A percentile compares a stretch with the other conserved stretches of the same genome.
Conservation (phyloP, 306 rosid genomes). For the Biancaea sappan region DNA sequence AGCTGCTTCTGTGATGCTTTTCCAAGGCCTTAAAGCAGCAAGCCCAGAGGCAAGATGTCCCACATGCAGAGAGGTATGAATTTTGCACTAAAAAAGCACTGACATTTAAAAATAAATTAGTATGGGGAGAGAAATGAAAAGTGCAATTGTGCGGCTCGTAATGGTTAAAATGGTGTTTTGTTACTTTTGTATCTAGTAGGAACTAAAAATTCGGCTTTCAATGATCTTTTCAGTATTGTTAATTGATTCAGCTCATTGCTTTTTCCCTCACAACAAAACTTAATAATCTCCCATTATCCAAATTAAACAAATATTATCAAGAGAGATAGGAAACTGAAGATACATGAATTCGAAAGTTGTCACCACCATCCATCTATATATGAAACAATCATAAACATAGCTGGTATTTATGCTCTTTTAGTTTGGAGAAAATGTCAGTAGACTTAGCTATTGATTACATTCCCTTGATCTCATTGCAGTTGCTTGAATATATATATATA, state of each 20-base stretch:
- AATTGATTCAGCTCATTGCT: not conserved
- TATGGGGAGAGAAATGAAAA: not conserved
- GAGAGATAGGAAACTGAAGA: not conserved
- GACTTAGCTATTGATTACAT: not conserved
- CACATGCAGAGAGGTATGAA: slow-evolving; percentile 88
- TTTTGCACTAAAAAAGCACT: slow-evolving; percentile 13
- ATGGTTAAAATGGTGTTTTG: not conserved
- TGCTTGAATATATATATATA: not conserved
- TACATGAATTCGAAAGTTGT: not conserved
- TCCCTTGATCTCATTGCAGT: not conserved
- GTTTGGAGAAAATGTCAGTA: not conserved
- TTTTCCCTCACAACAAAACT: not conserved
- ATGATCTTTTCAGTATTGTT: not conserved
- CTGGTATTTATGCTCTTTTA: not conserved
- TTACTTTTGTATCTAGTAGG: not conserved
- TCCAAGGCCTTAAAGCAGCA: slow-evolving; percentile 79
- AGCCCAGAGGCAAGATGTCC: slow-evolving; percentile 69
- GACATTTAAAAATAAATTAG: not conserved
- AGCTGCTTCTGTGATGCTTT: slow-evolving; percentile 78
- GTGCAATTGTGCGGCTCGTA: slow-evolving; percentile 3
- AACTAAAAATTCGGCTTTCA: not conserved
- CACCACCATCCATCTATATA: too few relatives aligned
- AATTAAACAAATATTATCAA: not conserved
- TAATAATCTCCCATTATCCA: not conserved
- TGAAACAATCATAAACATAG: not conserved